These are phyloP conservation scores for Blastosporella zonata DNA, from an alignment of 1,284 basidiomycete genomes.

Conservation along the genomic window DNA sequence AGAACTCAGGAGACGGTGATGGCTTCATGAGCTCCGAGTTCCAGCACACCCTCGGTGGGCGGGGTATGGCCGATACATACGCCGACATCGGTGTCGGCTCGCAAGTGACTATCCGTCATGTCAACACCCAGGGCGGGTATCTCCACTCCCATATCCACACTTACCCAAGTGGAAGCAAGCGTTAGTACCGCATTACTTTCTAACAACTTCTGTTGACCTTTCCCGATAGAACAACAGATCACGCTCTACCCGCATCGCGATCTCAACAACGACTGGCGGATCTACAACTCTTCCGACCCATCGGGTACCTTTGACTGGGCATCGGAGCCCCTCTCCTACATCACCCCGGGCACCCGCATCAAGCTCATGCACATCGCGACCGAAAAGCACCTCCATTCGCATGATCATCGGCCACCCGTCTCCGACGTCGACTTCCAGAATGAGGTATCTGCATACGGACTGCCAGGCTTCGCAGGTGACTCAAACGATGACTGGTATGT, in stretches of 20 bases:
- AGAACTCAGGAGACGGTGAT: constrained; percentile 92
- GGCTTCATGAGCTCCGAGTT: constrained; percentile 99
- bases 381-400: constrained; percentile 89
- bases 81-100: constrained; percentile 91
- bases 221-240: constrained; percentile 84
- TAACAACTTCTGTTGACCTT: background rate
- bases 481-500: constrained; percentile 95
- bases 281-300: constrained; percentile 67
- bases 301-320: constrained; percentile 50
- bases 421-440: constrained; percentile 99
- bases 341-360: constrained; percentile 72
- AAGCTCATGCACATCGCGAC: constrained; percentile 83
- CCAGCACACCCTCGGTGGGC: constrained; percentile 93
- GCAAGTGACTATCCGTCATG: constrained; percentile 79
- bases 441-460: constrained; percentile 95
- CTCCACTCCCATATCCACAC: constrained; percentile 91
- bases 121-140: constrained; percentile 97
- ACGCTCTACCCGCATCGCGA: constrained; percentile 97
- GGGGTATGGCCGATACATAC: constrained; percentile 89
- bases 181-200: constrained; percentile 40
- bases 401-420: constrained; percentile 93
- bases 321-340: constrained; percentile 55
- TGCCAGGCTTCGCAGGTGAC: constrained; percentile 82
- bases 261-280: constrained; percentile 87
- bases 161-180: constrained; percentile 86